Base-by-base conservation (phyloP, 1,284 basidiomycete species). In the Psilocybe mexicana region DNA sequence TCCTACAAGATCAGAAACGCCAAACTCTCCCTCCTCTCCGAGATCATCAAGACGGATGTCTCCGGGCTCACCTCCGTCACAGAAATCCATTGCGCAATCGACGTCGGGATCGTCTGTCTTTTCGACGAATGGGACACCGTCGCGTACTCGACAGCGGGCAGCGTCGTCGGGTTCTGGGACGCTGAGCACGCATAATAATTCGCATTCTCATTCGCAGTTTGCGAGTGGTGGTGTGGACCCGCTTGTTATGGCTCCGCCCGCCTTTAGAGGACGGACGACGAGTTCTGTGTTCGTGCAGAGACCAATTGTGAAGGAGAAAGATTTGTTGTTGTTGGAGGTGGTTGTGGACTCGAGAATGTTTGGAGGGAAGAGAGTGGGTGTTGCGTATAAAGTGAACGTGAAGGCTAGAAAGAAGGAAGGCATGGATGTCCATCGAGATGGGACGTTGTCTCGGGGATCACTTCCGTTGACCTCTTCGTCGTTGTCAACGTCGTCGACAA, bases 371-470 rank as follows among this genome's bases (percentile, higher is more conserved):
- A 26, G 18, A 6, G 2, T 5, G 7, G 43, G 25, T 44, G 43
- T 44, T 7, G 14, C 43, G 6, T 24, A 26, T 12, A 44, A 44
- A 24, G 43, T 23, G 10, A 44, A 6, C 43, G 10, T 23, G 3
- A 44, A 44, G n/a, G 43, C 43, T 6, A 26, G 43, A 7, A 26
- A 44, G 43, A 44, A 25, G 24, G 43, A 44, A 18, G 25, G 5
- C 7, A 3, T 44, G 10, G 18, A 40, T 6, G 12, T 40, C n/a
- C n/a, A 6, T 18, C 28, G 45, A 47, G 45, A 47, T 33, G 35
- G 46, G 42, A 36, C 28, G 6, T 93, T 12, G 91, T 93, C 72
- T 84, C 88, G 55, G 88, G 87, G 69, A 75, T 90, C 50, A 93
- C 90, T 73, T 81, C 83, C 30, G 12, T 46, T 47, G 36, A 40